phyloP scores from a whole-genome alignment of 169 alveolate species.

The Plasmodium gallinaceum region DNA sequence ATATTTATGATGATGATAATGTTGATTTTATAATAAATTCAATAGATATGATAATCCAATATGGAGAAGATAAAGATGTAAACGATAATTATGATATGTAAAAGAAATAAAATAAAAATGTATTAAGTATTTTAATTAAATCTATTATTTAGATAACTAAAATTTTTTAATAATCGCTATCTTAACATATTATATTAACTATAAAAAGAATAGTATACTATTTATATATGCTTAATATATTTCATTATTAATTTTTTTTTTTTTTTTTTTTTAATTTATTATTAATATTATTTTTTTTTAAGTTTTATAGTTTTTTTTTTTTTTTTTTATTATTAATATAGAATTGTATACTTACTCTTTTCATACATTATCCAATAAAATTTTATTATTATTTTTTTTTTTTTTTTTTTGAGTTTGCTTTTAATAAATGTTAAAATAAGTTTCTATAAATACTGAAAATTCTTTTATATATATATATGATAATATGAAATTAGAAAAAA shows the following conservation, averaged over 20 bases:
- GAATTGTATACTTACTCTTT: too few relatives aligned
- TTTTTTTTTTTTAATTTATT: too few relatives aligned
- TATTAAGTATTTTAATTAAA: background rate
- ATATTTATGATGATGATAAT: slow-evolving; percentile 84
- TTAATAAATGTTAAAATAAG: too few relatives aligned
- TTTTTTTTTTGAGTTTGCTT: too few relatives aligned
- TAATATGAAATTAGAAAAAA: too few relatives aligned
- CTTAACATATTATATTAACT: too few relatives aligned
- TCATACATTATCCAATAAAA: too few relatives aligned
- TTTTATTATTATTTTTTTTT: too few relatives aligned
- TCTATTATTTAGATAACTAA: too few relatives aligned
- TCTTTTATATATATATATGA: background rate
- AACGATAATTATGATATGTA: slow-evolving; percentile 84
- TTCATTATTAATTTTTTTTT: background rate
- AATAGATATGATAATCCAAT: slow-evolving; percentile 84
- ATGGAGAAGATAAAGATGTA: slow-evolving; percentile 88
- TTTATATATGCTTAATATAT: background rate
- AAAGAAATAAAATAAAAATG: background rate
- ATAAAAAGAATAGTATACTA: background rate
- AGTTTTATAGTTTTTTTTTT: too few relatives aligned
- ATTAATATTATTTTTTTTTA: background rate
- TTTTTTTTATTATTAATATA: too few relatives aligned
- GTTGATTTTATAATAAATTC: slow-evolving; percentile 83
- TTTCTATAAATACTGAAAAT: background rate
- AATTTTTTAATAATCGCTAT: too few relatives aligned